A percentile compares a stretch with the other conserved stretches of the same genome.
These are phyloP conservation scores for Theileria sp. DNA, from an alignment of 169 alveolate species.

Conservation along the genomic window DNA sequence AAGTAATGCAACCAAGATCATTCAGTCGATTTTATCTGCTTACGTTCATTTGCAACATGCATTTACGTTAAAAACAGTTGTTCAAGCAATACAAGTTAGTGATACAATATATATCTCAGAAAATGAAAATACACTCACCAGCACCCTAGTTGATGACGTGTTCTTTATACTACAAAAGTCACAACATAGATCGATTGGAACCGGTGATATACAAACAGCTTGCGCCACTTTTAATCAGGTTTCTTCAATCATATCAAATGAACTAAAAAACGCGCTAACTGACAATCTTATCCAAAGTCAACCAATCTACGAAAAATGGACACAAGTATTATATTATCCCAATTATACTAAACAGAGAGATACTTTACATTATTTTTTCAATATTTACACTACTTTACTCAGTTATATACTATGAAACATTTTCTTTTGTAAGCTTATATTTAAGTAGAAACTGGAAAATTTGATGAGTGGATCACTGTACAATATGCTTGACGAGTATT, in stretches of 20 bases:
- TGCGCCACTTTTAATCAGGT: conserved; percentile 65
- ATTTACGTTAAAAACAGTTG: conserved; percentile 11
- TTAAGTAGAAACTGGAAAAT: conserved; percentile 37
- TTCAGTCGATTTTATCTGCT: conserved; percentile 40
- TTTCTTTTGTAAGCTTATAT: neutral
- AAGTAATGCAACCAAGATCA: conserved; percentile 36
- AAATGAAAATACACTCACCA: conserved; percentile 27
- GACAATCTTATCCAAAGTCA: conserved; percentile 46
- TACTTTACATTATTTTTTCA: too few relatives aligned
- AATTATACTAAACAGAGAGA: too few relatives aligned
- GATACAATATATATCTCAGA: conserved; percentile 42
- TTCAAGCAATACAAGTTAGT: conserved; percentile 37
- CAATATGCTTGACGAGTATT: conserved; percentile 52
- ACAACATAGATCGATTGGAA: conserved; percentile 62
- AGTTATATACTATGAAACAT: neutral
- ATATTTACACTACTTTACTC: too few relatives aligned
- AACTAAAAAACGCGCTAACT: conserved; percentile 32
- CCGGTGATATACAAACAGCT: conserved; percentile 68
- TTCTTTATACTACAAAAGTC: conserved; percentile 61
- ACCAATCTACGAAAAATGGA: conserved; percentile 31
- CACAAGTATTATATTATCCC: conserved; percentile 20
- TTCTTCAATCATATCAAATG: conserved; percentile 21
- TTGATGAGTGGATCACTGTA: conserved; percentile 22
- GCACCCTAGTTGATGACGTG: conserved; percentile 63
- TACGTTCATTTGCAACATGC: conserved; percentile 57